phyloP scores from a whole-genome alignment of 2,329 filamentous ascomycete species.

The Xylaria sp. region DNA sequence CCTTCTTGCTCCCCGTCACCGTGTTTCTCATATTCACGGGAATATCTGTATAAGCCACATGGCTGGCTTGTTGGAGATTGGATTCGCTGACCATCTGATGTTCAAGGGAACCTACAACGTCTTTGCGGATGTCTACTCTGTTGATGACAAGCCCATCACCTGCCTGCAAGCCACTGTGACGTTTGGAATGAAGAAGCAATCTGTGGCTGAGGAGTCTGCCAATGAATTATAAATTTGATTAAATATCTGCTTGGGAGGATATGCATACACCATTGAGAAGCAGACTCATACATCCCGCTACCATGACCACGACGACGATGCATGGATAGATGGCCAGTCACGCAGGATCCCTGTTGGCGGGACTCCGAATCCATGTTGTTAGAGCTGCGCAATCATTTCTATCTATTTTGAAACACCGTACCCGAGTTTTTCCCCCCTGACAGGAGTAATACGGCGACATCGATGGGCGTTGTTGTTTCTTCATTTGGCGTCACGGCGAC shows the following conservation, averaged over 20 bases:
- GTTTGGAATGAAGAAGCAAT: slow-evolving; percentile 62
- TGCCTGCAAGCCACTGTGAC: slow-evolving; percentile 82
- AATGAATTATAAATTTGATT: slow-evolving; percentile 29
- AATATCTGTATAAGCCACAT: background rate
- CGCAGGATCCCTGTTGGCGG: slow-evolving; percentile 35
- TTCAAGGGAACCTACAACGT: slow-evolving; percentile 88
- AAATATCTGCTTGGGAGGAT: background rate
- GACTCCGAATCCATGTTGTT: slow-evolving; percentile 33
- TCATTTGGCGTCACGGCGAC: slow-evolving; percentile 13
- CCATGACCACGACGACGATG: slow-evolving; percentile 34
- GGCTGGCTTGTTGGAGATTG: slow-evolving; percentile 2
- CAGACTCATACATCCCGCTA: slow-evolving; percentile 21
- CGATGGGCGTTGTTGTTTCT: slow-evolving; percentile 11
- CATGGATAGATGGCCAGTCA: slow-evolving; percentile 35
- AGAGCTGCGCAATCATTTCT: slow-evolving; percentile 29
- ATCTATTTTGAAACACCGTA: background rate
- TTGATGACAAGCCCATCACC: slow-evolving; percentile 79
- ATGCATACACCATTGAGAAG: slow-evolving; percentile 15
- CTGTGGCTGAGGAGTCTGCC: slow-evolving; percentile 10
- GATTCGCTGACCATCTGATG: background rate
- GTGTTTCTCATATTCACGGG: background rate
- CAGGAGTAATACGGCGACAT: background rate
- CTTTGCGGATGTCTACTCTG: slow-evolving; percentile 82
- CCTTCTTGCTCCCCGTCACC: background rate
- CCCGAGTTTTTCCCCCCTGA: background rate